Percentiles rank a stretch among this genome's conserved stretches.
These are phyloP conservation scores for Colletotrichum godetiae DNA, from an alignment of 2,329 filamentous ascomycete genomes.

Conservation along the genomic window DNA sequence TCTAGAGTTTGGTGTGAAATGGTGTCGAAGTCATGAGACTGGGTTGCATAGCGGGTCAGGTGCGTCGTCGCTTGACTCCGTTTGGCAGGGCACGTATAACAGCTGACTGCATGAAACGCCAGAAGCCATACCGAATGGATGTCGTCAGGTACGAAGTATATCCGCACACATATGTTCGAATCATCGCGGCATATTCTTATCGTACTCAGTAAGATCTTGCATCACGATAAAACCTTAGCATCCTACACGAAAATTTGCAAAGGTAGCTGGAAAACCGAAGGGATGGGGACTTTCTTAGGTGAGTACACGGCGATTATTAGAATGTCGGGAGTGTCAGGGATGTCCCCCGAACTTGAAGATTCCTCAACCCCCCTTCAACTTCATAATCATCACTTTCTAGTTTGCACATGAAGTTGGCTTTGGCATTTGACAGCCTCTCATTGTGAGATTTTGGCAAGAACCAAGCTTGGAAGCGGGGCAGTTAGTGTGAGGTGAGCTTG, in stretches of 20 bases:
- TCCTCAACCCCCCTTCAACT: not conserved
- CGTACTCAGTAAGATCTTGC: not conserved
- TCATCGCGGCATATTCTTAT: not conserved
- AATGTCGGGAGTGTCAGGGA: not conserved
- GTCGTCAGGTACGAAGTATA: not conserved
- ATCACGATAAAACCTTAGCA: not conserved
- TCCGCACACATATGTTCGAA: not conserved
- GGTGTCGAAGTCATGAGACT: constrained; percentile 20
- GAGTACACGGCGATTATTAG: not conserved
- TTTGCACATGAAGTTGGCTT: not conserved
- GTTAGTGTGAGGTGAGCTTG: not conserved
- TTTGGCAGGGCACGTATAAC: not conserved
- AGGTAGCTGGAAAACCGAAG: not conserved
- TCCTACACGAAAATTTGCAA: not conserved
- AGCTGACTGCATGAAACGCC: constrained; percentile 11
- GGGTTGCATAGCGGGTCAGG: constrained; percentile 29
- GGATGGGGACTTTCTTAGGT: not conserved
- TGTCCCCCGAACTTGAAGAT: too few relatives aligned
- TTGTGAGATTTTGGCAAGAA: not conserved
- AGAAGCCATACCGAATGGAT: not conserved
- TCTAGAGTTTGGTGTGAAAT: not conserved
- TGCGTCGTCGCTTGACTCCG: constrained; percentile 13
- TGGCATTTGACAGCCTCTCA: not conserved
- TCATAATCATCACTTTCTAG: not conserved
- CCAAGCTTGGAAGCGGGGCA: not conserved